Evolutionary conservation across 2,329 filamentous ascomycete species (phyloP).

Genomic region (Xylaria sp.): DNA sequence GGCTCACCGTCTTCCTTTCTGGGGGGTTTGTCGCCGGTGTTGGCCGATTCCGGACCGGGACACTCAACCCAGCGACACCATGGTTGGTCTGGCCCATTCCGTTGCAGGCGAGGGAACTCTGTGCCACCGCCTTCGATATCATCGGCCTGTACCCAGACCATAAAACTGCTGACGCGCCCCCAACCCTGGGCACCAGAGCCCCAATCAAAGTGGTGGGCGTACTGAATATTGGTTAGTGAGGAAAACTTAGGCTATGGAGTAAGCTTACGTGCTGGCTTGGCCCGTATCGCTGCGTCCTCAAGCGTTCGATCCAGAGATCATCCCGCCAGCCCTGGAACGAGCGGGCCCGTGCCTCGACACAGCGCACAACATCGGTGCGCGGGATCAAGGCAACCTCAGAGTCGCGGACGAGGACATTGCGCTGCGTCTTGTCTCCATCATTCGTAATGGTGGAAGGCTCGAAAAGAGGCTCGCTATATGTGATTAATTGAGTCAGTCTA

Average conservation of each 20-base stretch:
- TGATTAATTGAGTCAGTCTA: conserved; percentile 12
- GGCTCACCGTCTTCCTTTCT: conserved; percentile 32
- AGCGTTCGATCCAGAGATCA: conserved; percentile 62
- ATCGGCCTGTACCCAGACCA: conserved; percentile 60
- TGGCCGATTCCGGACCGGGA: conserved; percentile 18
- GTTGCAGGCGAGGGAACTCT: conserved; percentile 58
- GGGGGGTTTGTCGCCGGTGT: conserved; percentile 18
- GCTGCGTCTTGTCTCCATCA: conserved; percentile 55
- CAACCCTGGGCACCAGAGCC: conserved; percentile 60
- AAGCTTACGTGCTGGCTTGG: conserved; percentile 54
- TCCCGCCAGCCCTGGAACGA: conserved; percentile 63
- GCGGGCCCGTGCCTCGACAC: conserved; percentile 37
- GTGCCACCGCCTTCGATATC: conserved; percentile 60
- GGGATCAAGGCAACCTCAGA: conserved; percentile 63
- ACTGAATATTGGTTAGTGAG: conserved; percentile 41
- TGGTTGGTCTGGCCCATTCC: conserved; percentile 45
- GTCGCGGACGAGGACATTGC: conserved; percentile 58
- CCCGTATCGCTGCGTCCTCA: conserved; percentile 62
- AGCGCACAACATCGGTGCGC: conserved; percentile 53
- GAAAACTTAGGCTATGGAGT: background rate
- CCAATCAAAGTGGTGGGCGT: conserved; percentile 66
- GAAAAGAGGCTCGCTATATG: conserved; percentile 58
- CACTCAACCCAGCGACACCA: conserved; percentile 65
- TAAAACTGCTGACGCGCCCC: conserved; percentile 63
- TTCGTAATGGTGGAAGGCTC: conserved; percentile 61